These are phyloP conservation scores for Chalciporus sp. DNA, from an alignment of 1,284 basidiomycete species.

Conservation along the genomic window DNA sequence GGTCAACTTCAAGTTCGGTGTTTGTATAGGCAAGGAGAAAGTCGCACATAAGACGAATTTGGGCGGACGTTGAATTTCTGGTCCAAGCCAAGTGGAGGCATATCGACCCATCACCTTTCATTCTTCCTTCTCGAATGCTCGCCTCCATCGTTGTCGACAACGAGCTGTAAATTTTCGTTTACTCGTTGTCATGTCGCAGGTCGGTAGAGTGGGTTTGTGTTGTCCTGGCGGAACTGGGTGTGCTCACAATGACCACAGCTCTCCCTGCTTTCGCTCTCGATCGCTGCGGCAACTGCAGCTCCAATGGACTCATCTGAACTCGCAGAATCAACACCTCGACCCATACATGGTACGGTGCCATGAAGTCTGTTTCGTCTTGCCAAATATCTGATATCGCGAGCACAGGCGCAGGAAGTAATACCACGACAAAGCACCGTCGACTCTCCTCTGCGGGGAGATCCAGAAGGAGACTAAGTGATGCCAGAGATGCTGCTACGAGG, in stretches of 20 bases:
- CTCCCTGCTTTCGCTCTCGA: conserved; percentile 68
- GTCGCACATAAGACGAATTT: conserved; percentile 23
- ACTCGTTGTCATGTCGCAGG: conserved; percentile 31
- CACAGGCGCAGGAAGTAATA: conserved; percentile 34
- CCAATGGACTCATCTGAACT: conserved; percentile 45
- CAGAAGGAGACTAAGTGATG: conserved; percentile 71
- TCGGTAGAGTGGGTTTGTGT: conserved; percentile 2
- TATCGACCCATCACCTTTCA: background rate
- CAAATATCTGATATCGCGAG: conserved; percentile 2
- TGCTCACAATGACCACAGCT: conserved; percentile 16
- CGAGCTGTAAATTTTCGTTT: conserved; percentile 12
- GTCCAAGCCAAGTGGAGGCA: conserved; percentile 2
- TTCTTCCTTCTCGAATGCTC: background rate
- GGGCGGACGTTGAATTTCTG: conserved; percentile 25
- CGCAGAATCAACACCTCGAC: conserved; percentile 23
- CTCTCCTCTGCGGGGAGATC: conserved; percentile 69
- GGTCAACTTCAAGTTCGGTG: background rate
- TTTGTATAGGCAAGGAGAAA: background rate
- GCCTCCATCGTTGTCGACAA: background rate
- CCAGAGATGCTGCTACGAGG: conserved; percentile 69
- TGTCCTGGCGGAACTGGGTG: background rate
- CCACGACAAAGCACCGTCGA: conserved; percentile 56
- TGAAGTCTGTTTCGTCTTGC: background rate
- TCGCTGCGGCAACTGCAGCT: conserved; percentile 53
- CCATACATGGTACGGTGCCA: conserved; percentile 20